Evolutionary conservation across 1,284 basidiomycete genomes (phyloP).

Genomic region (Tremellales sp.): DNA sequence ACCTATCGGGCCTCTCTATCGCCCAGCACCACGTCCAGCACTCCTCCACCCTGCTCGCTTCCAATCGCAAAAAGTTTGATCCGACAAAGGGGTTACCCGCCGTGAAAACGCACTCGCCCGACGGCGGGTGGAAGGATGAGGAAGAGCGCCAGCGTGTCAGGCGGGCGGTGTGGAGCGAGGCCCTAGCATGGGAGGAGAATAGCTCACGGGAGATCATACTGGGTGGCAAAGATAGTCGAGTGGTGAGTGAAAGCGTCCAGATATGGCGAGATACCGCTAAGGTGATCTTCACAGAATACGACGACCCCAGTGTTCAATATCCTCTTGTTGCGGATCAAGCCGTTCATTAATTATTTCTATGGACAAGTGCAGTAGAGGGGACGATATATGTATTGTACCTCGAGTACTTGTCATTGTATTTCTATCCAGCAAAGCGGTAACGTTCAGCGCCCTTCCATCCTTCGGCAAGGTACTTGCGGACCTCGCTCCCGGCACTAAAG

Average conservation of each 20-base stretch:
- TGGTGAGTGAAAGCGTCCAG: slow-evolving; percentile 68
- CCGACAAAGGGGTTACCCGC: slow-evolving; percentile 28
- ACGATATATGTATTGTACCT: neutral
- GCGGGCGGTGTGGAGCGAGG: slow-evolving; percentile 57
- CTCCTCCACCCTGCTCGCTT: slow-evolving; percentile 51
- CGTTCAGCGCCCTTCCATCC: slow-evolving; percentile 36
- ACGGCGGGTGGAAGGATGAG: slow-evolving; percentile 31
- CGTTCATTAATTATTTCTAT: slow-evolving; percentile 74
- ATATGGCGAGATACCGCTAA: too few species aligned
- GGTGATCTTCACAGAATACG: slow-evolving; percentile 62
- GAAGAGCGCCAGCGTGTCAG: slow-evolving; percentile 51
- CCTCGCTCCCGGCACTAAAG: slow-evolving; percentile 22
- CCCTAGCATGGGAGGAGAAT: slow-evolving; percentile 73
- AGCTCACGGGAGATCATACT: slow-evolving; percentile 58
- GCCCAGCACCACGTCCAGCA: slow-evolving; percentile 74
- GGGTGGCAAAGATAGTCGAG: slow-evolving; percentile 62
- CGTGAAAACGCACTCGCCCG: slow-evolving; percentile 18
- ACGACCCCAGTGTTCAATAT: slow-evolving; percentile 85
- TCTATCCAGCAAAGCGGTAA: slow-evolving; percentile 16
- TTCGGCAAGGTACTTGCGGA: slow-evolving; percentile 26
- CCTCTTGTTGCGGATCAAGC: slow-evolving; percentile 67
- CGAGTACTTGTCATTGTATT: neutral
- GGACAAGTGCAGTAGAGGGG: slow-evolving; percentile 50
- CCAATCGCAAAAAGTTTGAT: slow-evolving; percentile 43
- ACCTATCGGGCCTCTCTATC: slow-evolving; percentile 78